phyloP scores from a whole-genome alignment of 78 protist species.

The Dictyostelium citrinum region DNA sequence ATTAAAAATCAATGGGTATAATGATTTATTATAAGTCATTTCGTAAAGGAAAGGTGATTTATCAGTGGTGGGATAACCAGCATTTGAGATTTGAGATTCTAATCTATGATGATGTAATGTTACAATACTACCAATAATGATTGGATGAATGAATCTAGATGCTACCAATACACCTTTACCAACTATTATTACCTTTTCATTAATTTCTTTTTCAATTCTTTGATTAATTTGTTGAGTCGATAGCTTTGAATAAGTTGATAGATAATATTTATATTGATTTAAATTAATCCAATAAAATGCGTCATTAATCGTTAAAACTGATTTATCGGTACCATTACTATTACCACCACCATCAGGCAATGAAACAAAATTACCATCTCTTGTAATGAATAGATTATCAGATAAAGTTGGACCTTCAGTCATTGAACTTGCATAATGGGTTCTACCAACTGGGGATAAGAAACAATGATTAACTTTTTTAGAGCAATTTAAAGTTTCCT shows the following conservation, averaged over 20 bases:
- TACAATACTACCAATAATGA: constrained; percentile 39
- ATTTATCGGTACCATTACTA: neutral
- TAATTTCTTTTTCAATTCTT: neutral
- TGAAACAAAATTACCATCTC: constrained; percentile 37
- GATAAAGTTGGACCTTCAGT: constrained; percentile 70
- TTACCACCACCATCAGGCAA: neutral
- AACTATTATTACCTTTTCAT: neutral
- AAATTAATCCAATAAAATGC: constrained; percentile 45
- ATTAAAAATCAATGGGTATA: constrained; percentile 68
- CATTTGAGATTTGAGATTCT: constrained; percentile 18
- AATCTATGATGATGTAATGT: constrained; percentile 74
- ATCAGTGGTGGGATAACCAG: constrained; percentile 72
- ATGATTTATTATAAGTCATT: constrained; percentile 71
- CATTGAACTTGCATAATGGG: constrained; percentile 51
- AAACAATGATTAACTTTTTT: constrained; percentile 57
- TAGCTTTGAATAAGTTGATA: neutral
- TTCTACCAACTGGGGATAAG: constrained; percentile 69
- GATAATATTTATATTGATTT: neutral
- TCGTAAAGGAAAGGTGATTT: constrained; percentile 79
- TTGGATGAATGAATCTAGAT: constrained; percentile 29
- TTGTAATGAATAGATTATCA: constrained; percentile 67
- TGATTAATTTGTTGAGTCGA: neutral
- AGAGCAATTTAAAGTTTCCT: neutral
- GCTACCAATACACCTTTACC: constrained; percentile 61
- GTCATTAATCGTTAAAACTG: constrained; percentile 31